Evolutionary conservation across 371 early-diverging fungal genomes (phyloP), one percentile per base, ranked within the genome.

Genomic region (Rhizopus arrhizus): DNA sequence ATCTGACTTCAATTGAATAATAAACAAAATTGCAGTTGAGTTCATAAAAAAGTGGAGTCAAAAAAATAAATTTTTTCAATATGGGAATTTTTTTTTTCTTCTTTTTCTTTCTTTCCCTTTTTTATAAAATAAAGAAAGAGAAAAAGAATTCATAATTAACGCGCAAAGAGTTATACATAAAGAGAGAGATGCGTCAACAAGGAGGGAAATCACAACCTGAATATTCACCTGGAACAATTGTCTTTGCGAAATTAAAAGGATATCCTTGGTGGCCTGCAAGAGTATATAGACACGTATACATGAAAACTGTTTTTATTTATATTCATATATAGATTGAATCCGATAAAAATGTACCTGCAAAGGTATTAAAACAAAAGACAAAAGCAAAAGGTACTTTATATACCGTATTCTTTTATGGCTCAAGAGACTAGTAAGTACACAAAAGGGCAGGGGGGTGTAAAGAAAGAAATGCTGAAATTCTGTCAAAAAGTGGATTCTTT

Each of bases 241-340:
- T 86, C 50, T 86, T 82, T 69, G 89, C 87, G n/a, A 85, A 85
- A 61, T 64, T 88, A 57, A 86, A 84, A 63, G 87, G 87, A 5
- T 88, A 80, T 65, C 89, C 89, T 22, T 88, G 87, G 86, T 88
- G 89, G 89, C 89, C 89, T 13, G 83, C 84, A 51, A 76, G 82
- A 64, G 89, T 86, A 81, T 13, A 43, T 5, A 77, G 79, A 65
- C 3, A 15, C 45, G 2, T 10, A 43, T 8, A 35, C n/a, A 10
- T 10, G n/a, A 5, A 7, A 10, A 43, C 13, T 49, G 29, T 59
- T 42, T 62, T 36, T 58, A 31, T 22, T 31, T 6, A 12, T 28
- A 5, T 16, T 52, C 12, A 35, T 6, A 9, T 28, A 28, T 69
- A 82, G 83, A 72, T 83, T 68, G 83, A 83, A 60, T 66, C 66